phyloP scores from a whole-genome alignment of 2,329 filamentous ascomycete species.

The Didymella exigua region DNA sequence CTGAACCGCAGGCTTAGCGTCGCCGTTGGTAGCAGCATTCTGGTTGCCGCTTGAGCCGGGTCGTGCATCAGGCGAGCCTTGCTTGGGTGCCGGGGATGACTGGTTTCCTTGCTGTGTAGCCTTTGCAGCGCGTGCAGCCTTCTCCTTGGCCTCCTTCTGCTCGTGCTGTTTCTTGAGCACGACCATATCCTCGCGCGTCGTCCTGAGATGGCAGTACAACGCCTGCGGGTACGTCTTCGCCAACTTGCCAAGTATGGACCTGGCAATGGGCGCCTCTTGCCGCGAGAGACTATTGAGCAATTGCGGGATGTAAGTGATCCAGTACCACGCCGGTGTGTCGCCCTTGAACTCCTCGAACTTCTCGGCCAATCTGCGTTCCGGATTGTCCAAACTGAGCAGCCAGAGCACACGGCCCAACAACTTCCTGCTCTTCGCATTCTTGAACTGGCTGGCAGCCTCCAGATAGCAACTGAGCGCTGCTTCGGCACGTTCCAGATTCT shows the following conservation, averaged over 20 bases:
- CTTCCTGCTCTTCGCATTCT: slow-evolving; percentile 95
- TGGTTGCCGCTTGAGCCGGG: slow-evolving; percentile 41
- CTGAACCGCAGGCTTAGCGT: slow-evolving; percentile 59
- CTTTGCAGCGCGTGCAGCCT: slow-evolving; percentile 47
- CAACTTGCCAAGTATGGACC: slow-evolving; percentile 86
- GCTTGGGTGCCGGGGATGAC: slow-evolving; percentile 46
- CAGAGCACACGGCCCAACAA: slow-evolving; percentile 91
- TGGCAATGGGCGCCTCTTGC: slow-evolving; percentile 86
- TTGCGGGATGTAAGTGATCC: slow-evolving; percentile 99
- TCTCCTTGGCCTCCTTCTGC: slow-evolving; percentile 63
- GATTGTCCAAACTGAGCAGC: slow-evolving; percentile 91
- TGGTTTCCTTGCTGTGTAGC: slow-evolving; percentile 67
- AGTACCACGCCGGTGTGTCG: slow-evolving; percentile 98
- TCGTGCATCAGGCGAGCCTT: slow-evolving; percentile 43
- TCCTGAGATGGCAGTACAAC: slow-evolving; percentile 92
- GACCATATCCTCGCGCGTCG: slow-evolving; percentile 91
- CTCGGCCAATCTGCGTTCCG: slow-evolving; percentile 78
- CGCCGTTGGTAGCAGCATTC: slow-evolving; percentile 41
- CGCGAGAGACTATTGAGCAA: slow-evolving; percentile 88
- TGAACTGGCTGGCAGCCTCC: slow-evolving; percentile 94
- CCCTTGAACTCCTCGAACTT: slow-evolving; percentile 97
- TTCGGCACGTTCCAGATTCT: slow-evolving; percentile 80
- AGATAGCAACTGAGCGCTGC: slow-evolving; percentile 96
- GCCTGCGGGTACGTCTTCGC: slow-evolving; percentile 94
- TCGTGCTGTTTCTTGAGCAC: slow-evolving; percentile 88